Conservation (phyloP, 768 basidiomycete species). For the Cystoderma amianthinum region DNA sequence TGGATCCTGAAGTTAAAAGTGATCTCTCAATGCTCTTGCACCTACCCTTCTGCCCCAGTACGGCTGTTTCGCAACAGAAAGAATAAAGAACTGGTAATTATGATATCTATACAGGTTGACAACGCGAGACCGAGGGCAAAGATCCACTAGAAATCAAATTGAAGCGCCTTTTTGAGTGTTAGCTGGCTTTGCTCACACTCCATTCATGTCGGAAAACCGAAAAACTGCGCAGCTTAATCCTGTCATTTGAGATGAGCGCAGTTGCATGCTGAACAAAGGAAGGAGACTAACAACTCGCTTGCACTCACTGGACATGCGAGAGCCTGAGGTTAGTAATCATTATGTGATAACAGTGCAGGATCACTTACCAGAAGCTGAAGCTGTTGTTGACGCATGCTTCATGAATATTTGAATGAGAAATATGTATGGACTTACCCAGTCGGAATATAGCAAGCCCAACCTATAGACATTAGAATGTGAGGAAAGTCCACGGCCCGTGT, state of each 20-base stretch:
- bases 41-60: conserved; percentile 29
- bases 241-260: too few relatives aligned
- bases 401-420: background rate
- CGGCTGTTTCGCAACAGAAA: conserved; percentile 32
- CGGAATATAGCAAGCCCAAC: conserved; percentile 20
- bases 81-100: conserved; percentile 41
- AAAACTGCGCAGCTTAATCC: background rate
- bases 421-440: conserved; percentile 14
- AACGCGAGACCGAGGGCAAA: conserved; percentile 46
- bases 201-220: background rate
- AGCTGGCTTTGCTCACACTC: conserved; percentile 17
- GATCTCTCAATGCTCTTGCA: background rate
- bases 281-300: background rate
- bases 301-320: background rate
- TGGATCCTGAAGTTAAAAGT: background rate
- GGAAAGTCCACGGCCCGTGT: background rate
- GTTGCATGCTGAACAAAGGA: too few relatives aligned
- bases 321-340: too few relatives aligned
- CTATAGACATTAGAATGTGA: conserved; percentile 8
- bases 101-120: conserved; percentile 40
- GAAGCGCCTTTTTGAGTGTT: too few relatives aligned
- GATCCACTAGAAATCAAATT: conserved; percentile 33
- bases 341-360: too few relatives aligned
- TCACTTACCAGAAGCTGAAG: conserved; percentile 6
- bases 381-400: background rate